Conservation (phyloP, 2,329 filamentous ascomycete genomes). For the Paraconiothyrium sp. region DNA sequence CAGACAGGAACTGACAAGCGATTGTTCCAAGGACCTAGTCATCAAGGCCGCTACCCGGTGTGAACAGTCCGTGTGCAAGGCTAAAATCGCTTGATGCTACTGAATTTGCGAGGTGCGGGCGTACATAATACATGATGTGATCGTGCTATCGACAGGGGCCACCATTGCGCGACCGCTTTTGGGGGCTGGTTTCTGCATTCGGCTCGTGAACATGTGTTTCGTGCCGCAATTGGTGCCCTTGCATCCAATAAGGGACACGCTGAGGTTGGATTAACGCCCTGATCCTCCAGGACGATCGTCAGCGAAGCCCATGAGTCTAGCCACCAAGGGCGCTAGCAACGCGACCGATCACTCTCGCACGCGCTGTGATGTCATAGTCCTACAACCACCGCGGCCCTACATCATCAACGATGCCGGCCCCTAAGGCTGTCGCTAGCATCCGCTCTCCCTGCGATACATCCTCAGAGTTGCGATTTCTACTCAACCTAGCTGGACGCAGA, state of each 20-base stretch:
- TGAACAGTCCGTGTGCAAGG: not conserved
- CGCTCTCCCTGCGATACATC: constrained; percentile 9
- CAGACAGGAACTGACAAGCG: not conserved
- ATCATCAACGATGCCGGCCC: constrained; percentile 36
- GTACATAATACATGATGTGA: not conserved
- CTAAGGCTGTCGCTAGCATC: constrained; percentile 16
- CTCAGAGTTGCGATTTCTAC: constrained; percentile 5
- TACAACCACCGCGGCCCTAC: constrained; percentile 29
- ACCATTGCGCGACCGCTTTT: constrained; percentile 12
- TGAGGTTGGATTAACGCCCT: constrained; percentile 19
- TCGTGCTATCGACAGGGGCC: not conserved
- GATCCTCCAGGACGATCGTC: constrained; percentile 24
- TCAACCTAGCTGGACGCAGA: not conserved
- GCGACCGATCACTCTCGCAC: constrained; percentile 23
- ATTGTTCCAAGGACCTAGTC: not conserved
- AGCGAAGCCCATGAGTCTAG: constrained; percentile 15
- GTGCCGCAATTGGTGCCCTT: constrained; percentile 3
- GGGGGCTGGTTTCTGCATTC: constrained; percentile 8
- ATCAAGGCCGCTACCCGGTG: not conserved
- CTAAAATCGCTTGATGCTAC: not conserved
- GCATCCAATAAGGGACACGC: constrained; percentile 16
- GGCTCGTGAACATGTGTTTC: constrained; percentile 8
- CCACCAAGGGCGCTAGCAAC: constrained; percentile 19
- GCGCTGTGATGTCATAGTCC: constrained; percentile 40
- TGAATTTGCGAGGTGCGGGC: not conserved